These are phyloP conservation scores for Exophiala sideris DNA, from an alignment of 2,329 filamentous ascomycete genomes.

Conservation along the genomic window DNA sequence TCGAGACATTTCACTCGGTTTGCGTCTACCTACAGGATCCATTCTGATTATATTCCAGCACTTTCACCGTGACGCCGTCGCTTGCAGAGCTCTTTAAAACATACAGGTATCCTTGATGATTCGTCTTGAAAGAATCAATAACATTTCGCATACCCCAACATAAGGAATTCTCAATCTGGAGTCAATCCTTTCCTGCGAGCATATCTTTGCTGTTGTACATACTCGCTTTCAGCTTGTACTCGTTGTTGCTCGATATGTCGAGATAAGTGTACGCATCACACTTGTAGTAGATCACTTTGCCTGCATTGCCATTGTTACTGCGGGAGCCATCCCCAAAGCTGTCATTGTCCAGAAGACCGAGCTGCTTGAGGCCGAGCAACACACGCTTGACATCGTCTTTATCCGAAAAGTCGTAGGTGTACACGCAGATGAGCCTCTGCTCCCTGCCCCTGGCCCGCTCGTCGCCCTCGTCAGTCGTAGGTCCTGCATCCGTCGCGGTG, in stretches of 20 bases:
- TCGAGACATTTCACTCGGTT: too few relatives aligned
- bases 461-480: constrained; percentile 24
- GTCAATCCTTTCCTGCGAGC: constrained; percentile 29
- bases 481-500: constrained; percentile 47
- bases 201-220: constrained; percentile 42
- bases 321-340: constrained; percentile 34
- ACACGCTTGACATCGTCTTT: constrained; percentile 66
- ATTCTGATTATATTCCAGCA: too few relatives aligned
- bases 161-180: too few relatives aligned
- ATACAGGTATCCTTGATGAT: too few relatives aligned
- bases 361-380: constrained; percentile 57
- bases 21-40: too few relatives aligned
- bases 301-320: neutral
- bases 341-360: constrained; percentile 54
- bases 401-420: constrained; percentile 72
- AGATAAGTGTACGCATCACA: constrained; percentile 68
- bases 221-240: constrained; percentile 58
- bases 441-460: neutral
- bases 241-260: constrained; percentile 58
- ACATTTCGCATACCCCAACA: too few relatives aligned
- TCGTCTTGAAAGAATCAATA: too few relatives aligned
- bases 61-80: too few relatives aligned
- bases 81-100: too few relatives aligned
- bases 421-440: constrained; percentile 66
- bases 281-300: constrained; percentile 69